Percentiles rank a stretch among this genome's conserved stretches.
phyloP scores from a whole-genome alignment of 1,284 basidiomycete genomes.

The Vanrija humicola region DNA sequence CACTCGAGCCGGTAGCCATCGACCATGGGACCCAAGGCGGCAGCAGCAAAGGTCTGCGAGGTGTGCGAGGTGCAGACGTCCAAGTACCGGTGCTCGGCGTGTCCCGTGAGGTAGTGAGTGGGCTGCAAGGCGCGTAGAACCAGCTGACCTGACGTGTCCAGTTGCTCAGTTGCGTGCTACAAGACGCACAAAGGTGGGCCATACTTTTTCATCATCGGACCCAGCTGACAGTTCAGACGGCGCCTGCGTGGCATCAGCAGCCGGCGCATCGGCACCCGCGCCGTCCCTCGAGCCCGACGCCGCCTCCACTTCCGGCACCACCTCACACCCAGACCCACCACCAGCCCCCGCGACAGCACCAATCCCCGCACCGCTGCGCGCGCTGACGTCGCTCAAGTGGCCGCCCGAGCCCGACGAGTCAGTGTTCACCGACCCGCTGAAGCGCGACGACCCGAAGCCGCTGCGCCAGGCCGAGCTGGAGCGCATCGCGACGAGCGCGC shows the following conservation, averaged over 20 bases:
- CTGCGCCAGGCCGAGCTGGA: slow-evolving; percentile 40
- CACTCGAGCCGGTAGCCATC: too few relatives aligned
- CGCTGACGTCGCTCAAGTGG: slow-evolving; percentile 39
- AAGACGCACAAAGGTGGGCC: slow-evolving; percentile 44
- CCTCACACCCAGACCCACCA: background rate
- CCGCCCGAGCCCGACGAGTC: slow-evolving; percentile 43
- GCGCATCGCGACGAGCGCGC: slow-evolving; percentile 37
- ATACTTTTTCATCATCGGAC: background rate
- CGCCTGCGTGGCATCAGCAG: background rate
- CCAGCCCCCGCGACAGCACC: background rate
- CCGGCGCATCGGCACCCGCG: slow-evolving; percentile 3
- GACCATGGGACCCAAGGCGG: slow-evolving; percentile 8
- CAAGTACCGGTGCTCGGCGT: slow-evolving; percentile 45
- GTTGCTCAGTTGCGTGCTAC: slow-evolving; percentile 48
- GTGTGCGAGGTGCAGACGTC: slow-evolving; percentile 30
- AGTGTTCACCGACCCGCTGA: slow-evolving; percentile 42
- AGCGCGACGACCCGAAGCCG: slow-evolving; percentile 45
- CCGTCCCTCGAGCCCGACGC: slow-evolving; percentile 1
- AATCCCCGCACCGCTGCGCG: slow-evolving; percentile 6
- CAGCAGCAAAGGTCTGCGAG: slow-evolving; percentile 19
- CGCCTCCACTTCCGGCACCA: background rate
- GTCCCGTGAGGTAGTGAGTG: slow-evolving; percentile 43
- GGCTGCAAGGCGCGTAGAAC: background rate
- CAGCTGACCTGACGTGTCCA: slow-evolving; percentile 15
- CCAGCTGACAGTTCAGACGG: background rate